Conservation (phyloP, 768 basidiomycete genomes). For the Pulveroboletus sp. region DNA sequence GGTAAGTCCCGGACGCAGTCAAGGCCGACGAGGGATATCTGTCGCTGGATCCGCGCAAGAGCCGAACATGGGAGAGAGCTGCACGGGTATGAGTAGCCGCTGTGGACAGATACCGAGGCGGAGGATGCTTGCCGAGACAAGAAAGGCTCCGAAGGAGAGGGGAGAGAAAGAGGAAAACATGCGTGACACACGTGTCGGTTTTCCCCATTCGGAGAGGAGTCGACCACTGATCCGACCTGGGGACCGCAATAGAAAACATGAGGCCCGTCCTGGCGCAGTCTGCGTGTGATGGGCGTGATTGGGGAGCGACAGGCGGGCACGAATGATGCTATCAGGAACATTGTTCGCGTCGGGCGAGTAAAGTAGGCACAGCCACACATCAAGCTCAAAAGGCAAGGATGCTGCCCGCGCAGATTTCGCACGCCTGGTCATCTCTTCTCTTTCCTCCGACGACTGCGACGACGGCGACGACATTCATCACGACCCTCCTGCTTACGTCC, state of each 20-base stretch:
- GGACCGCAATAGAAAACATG: conserved; percentile 15
- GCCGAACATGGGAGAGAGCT: conserved; percentile 4
- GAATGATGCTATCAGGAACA: conserved; percentile 4
- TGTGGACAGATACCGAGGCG: conserved; percentile 6
- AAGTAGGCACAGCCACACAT: conserved; percentile 26
- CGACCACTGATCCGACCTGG: conserved; percentile 17
- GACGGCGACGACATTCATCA: conserved; percentile 26
- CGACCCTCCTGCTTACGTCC: not conserved
- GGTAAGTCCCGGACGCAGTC: not conserved
- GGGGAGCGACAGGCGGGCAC: conserved; percentile 2
- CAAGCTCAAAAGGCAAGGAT: conserved; percentile 30
- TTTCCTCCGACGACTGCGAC: conserved; percentile 26
- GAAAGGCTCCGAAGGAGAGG: conserved; percentile 8
- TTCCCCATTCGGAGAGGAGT: conserved; percentile 13
- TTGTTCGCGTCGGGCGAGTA: conserved; percentile 7
- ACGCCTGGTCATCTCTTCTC: conserved; percentile 29
- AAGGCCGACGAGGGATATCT: conserved; percentile 3
- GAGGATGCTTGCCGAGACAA: conserved; percentile 3
- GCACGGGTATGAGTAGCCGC: conserved; percentile 11
- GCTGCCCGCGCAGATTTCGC: conserved; percentile 24
- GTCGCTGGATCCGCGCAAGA: not conserved
- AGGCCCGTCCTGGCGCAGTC: conserved; percentile 10
- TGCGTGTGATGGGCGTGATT: conserved; percentile 20
- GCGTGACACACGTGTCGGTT: conserved; percentile 23
- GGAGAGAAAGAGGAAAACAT: conserved; percentile 19